Evolutionary conservation across 2,329 filamentous ascomycete species (phyloP).

Genomic region (Elsinoe necatrix): DNA sequence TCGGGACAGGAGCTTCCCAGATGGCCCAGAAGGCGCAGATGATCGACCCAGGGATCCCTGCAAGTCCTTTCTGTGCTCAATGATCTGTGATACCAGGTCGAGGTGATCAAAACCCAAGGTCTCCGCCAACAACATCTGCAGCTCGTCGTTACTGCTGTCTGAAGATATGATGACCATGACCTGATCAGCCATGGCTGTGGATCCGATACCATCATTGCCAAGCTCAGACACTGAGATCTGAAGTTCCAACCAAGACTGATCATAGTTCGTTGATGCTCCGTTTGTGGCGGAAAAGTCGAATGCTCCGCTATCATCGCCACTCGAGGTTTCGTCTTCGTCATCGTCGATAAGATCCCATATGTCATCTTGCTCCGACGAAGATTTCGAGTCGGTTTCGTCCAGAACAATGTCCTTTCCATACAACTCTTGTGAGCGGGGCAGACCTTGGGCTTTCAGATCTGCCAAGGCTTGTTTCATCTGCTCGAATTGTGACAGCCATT

Average conservation of each 20-base stretch:
- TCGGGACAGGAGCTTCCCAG: constrained; percentile 58
- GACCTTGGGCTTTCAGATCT: constrained; percentile 51
- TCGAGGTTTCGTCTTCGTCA: constrained; percentile 53
- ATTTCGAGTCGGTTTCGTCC: constrained; percentile 57
- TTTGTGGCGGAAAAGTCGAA: constrained; percentile 17
- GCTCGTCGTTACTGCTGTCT: constrained; percentile 63
- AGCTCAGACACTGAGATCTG: constrained; percentile 60
- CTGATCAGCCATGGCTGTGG: constrained; percentile 63
- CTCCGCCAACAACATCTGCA: constrained; percentile 86
- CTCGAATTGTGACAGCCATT: constrained; percentile 79
- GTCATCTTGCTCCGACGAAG: constrained; percentile 61
- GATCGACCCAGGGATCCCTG: constrained; percentile 38
- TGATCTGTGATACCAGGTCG: constrained; percentile 86
- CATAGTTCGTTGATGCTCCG: constrained; percentile 37
- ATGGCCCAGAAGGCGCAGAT: constrained; percentile 26
- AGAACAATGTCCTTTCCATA: constrained; percentile 53
- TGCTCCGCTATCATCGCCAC: constrained; percentile 52
- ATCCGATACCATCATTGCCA: constrained; percentile 58
- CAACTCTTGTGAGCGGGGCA: constrained; percentile 37
- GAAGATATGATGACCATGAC: constrained; percentile 66
- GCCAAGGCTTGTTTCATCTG: constrained; percentile 82
- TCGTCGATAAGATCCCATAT: constrained; percentile 87
- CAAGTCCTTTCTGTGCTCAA: constrained; percentile 65
- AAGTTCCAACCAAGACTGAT: constrained; percentile 58
- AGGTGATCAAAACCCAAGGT: constrained; percentile 88